Evolutionary conservation across 2,329 filamentous ascomycete species (phyloP), one percentile per base, ranked within the genome.

Genomic region (Rachicladosporium sp.): DNA sequence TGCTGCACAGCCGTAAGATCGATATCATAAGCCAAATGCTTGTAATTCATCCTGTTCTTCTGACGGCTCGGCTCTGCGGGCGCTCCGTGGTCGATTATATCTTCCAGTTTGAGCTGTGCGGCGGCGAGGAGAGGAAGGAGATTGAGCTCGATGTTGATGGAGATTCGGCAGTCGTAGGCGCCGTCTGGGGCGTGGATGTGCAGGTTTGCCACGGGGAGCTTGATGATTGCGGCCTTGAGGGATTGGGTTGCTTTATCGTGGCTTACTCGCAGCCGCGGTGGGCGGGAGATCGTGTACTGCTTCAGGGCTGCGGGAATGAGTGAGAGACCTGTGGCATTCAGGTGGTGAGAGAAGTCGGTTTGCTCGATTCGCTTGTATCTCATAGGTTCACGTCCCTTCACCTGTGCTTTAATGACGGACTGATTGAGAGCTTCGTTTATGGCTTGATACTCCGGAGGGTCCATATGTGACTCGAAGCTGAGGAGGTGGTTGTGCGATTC

Each of bases 31-130:
- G 76, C 78, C 31, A 87, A 73, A 58, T 96, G 93, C 7, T 73
- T 79, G 63, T 98, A 98, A 56, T 84, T 93, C 57, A 98, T 68
- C 11, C 91, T 76, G 60, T 98, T 88, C 61, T 98, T 98, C 50
- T 5, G 71, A 64, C 48, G 62, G 38, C 47, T 57, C 46, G 45
- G 56, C 43, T 33, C 56, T 34, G 46, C 56, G 10, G 51, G 62
- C 33, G 60, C 64, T 15, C 70, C 67, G 9, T 58, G 52, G 13
- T 66, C 64, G 6, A 77, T 68, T 0, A 82, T 53, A 2, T 47
- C 46, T 3, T 37, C 33, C 13, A 29, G 21, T 15, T 87, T 85
- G 3, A 86, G 73, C 15, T 55, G 54, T 3, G 63, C 56, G 67
- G 80, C 46, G 33, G 53, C 48, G 37, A 57, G 44, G 23, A 27